Base-by-base conservation (phyloP, 345 rosid species). In the Hypericum androsaemum region DNA sequence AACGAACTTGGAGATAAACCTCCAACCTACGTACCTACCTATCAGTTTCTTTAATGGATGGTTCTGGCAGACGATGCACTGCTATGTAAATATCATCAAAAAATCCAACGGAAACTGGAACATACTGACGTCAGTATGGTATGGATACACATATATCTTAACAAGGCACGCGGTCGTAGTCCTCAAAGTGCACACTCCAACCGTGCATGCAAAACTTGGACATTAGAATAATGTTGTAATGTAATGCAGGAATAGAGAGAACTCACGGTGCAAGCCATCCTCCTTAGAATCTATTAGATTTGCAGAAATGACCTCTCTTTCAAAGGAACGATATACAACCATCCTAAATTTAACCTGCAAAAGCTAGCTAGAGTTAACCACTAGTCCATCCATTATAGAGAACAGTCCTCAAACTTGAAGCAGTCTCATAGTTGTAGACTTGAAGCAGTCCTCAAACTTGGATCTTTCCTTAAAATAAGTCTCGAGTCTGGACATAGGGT, bases 61-160 rank as follows among this genome's bases (percentile, higher is more conserved):
- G 85, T 28, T 8, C 43, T 11, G 80, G 95, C 63, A 90, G 49
- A 64, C 63, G 80, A 69, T 80, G 80, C 37, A 17, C 51, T 41
- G 89, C 89, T 44, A 90, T 49, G 64, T 69, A 69, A 45, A 90
- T 79, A 61, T 90, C 98, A 39, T 90, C 86, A 72, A 84, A 90
- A 68, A 90, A 90, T 66, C 96, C 89, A 65, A 90, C 80, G 7
- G 98, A 80, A 67, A 84, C 98, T 90, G 89, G 63, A 65, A 63
- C 11, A 22, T 22, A 22, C 32, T 22, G 32, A 22, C 32, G 4
- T 22, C 12, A 47, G 7, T 15, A n/a, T n/a, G n/a, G n/a, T n/a
- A n/a, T n/a, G n/a, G n/a, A n/a, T n/a, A n/a, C n/a, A n/a, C n/a
- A n/a, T n/a, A n/a, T n/a, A n/a, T n/a, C n/a, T n/a, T n/a, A n/a